phyloP scores from a whole-genome alignment of 2,329 filamentous ascomycete species.

The Aspergillus quadrilineatus region DNA sequence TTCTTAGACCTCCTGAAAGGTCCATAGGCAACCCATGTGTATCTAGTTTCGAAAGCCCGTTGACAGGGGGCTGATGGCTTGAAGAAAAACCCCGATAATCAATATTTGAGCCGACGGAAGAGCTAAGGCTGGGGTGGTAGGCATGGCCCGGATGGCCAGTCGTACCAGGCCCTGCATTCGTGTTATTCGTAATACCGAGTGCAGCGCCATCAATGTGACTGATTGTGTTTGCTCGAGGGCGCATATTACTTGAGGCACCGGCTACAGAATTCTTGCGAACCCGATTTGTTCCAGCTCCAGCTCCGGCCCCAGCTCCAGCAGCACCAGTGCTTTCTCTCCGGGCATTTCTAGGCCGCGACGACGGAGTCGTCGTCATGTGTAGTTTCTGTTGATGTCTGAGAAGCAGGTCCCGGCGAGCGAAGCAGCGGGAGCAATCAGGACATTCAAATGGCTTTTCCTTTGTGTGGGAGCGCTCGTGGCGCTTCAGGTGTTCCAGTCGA shows the following conservation, averaged over 20 bases:
- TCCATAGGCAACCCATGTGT: conserved; percentile 71
- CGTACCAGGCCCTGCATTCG: conserved; percentile 22
- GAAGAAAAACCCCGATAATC: conserved; percentile 67
- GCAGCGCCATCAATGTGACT: conserved; percentile 81
- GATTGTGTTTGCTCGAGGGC: conserved; percentile 92
- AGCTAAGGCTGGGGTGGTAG: conserved; percentile 73
- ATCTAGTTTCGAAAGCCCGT: conserved; percentile 78
- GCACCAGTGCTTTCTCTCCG: conserved; percentile 84
- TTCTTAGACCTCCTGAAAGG: conserved; percentile 67
- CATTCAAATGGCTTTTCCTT: conserved; percentile 99
- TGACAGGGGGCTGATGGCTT: conserved; percentile 51
- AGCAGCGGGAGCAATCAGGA: conserved; percentile 89
- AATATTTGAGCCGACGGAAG: conserved; percentile 54
- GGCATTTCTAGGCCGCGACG: conserved; percentile 75
- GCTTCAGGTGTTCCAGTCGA: conserved; percentile 91
- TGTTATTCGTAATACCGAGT: conserved; percentile 60
- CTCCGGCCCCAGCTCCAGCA: conserved; percentile 35
- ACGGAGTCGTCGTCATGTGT: conserved; percentile 87
- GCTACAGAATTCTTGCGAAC: conserved; percentile 92
- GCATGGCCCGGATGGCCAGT: conserved; percentile 50
- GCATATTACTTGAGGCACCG: conserved; percentile 61
- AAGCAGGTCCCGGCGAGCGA: conserved; percentile 87
- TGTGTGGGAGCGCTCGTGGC: conserved; percentile 95
- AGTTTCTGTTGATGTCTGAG: conserved; percentile 97
- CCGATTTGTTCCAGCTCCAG: conserved; percentile 63